These are phyloP conservation scores for Chaetoscypha palmicola DNA, from an alignment of 2,329 filamentous ascomycete genomes.

Conservation along the genomic window DNA sequence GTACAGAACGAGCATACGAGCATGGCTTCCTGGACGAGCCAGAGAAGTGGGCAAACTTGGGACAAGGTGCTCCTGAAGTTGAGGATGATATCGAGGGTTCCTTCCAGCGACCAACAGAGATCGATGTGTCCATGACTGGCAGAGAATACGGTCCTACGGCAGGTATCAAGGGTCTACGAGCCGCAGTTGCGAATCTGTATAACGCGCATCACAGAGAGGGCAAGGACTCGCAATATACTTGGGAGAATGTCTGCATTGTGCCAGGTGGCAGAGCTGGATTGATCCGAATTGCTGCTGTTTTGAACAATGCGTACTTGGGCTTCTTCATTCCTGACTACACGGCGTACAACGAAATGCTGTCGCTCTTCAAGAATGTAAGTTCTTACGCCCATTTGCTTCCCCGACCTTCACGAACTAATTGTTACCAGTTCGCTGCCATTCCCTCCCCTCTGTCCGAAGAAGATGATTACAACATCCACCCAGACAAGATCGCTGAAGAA, in stretches of 20 bases:
- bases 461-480: slow-evolving; percentile 89
- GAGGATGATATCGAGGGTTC: slow-evolving; percentile 88
- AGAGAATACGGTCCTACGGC: slow-evolving; percentile 92
- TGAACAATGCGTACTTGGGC: slow-evolving; percentile 85
- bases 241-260: slow-evolving; percentile 96
- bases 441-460: slow-evolving; percentile 77
- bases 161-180: slow-evolving; percentile 83
- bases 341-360: slow-evolving; percentile 96
- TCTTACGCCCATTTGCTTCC: no score
- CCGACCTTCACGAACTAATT: not conserved
- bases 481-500: slow-evolving; percentile 87
- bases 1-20: slow-evolving; percentile 77
- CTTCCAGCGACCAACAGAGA: slow-evolving; percentile 71
- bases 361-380: slow-evolving; percentile 78
- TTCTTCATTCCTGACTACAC: slow-evolving; percentile 97
- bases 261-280: slow-evolving; percentile 87
- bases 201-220: slow-evolving; percentile 86
- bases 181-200: slow-evolving; percentile 86
- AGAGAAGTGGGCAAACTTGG: slow-evolving; percentile 82
- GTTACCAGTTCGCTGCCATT: slow-evolving; percentile 67
- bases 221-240: slow-evolving; percentile 84
- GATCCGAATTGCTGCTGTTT: slow-evolving; percentile 88
- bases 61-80: slow-evolving; percentile 89
- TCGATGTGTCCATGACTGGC: slow-evolving; percentile 70
- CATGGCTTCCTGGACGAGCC: slow-evolving; percentile 83